Percentiles rank a stretch among this genome's conserved stretches.
phyloP scores from a whole-genome alignment of 768 basidiomycete genomes.

The Pisolithus microcarpus region DNA sequence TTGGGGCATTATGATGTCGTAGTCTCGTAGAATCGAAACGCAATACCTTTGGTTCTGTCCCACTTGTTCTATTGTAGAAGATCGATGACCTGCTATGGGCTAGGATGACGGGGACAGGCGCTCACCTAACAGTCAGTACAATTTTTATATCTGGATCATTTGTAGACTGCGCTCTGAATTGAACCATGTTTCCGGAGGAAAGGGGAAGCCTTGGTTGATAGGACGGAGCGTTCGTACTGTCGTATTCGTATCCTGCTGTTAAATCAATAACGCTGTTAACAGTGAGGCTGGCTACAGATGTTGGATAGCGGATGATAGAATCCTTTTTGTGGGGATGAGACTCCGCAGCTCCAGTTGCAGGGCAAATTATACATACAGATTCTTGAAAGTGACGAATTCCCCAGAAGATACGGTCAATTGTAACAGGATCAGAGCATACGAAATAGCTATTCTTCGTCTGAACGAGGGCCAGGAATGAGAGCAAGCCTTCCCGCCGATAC shows the following conservation, averaged over 20 bases:
- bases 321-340: conserved; percentile 6
- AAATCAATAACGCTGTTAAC: conserved; percentile 67
- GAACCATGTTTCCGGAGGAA: conserved; percentile 82
- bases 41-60: conserved; percentile 81
- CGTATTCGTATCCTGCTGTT: conserved; percentile 57
- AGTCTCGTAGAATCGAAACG: neutral
- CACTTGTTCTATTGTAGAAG: conserved; percentile 55
- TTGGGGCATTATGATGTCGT: neutral
- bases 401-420: conserved; percentile 61
- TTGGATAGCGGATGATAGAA: conserved; percentile 42
- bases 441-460: conserved; percentile 83
- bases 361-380: conserved; percentile 16
- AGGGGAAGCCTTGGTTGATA: conserved; percentile 57
- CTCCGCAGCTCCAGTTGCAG: neutral
- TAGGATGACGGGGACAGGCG: neutral
- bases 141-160: conserved; percentile 39
- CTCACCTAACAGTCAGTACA: conserved; percentile 64
- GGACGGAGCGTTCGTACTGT: conserved; percentile 64
- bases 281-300: conserved; percentile 48
- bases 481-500: neutral
- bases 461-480: neutral
- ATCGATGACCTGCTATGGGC: neutral
- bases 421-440: conserved; percentile 59
- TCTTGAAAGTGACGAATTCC: conserved; percentile 55
- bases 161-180: conserved; percentile 50